These are phyloP conservation scores for Kuraishia capsulata DNA, from an alignment of 805 yeast genomes.

Conservation along the genomic window DNA sequence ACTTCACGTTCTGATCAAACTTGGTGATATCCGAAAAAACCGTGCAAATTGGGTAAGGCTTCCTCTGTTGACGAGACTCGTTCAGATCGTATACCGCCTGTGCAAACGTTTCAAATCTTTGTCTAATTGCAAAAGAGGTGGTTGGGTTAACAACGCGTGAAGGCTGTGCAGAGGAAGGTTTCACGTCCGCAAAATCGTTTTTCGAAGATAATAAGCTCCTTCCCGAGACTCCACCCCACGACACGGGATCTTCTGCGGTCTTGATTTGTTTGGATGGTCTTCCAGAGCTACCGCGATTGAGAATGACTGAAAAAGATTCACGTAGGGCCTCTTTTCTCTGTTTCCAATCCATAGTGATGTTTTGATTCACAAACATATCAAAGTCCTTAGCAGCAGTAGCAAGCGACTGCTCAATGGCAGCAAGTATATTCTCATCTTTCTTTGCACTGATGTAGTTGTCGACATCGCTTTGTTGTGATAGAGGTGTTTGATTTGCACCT, in stretches of 20 bases:
- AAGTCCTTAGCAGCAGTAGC: constrained; percentile 72
- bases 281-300: constrained; percentile 16
- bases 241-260: not conserved
- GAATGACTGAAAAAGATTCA: constrained; percentile 55
- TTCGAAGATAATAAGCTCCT: constrained; percentile 19
- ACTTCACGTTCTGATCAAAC: constrained; percentile 48
- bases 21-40: constrained; percentile 55
- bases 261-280: not conserved
- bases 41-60: constrained; percentile 45
- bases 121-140: constrained; percentile 28
- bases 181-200: constrained; percentile 19
- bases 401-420: constrained; percentile 76
- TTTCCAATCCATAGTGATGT: constrained; percentile 78
- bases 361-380: constrained; percentile 64
- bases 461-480: constrained; percentile 27
- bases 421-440: constrained; percentile 74
- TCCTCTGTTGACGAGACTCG: constrained; percentile 48
- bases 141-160: constrained; percentile 16
- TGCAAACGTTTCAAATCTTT: constrained; percentile 69
- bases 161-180: constrained; percentile 9
- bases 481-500: not conserved
- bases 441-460: constrained; percentile 58
- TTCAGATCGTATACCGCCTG: constrained; percentile 62
- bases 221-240: not conserved
- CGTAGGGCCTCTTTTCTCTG: constrained; percentile 66